Evolutionary conservation across 1,284 basidiomycete genomes (phyloP), one percentile per base, ranked within the genome.

Genomic region (Amylostereum areolatum): DNA sequence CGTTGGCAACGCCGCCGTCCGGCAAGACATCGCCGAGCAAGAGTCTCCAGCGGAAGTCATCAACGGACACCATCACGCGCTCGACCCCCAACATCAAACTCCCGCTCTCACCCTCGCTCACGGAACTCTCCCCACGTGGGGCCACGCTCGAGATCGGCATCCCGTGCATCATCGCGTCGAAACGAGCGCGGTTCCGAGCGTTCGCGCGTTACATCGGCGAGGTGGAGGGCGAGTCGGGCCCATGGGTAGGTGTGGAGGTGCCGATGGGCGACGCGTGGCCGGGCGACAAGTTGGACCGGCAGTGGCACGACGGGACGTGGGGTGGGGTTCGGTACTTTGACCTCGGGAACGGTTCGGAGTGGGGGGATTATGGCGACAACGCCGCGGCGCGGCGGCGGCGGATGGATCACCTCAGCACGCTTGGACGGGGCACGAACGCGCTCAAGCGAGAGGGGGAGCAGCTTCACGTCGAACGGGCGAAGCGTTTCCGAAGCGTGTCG

Each of bases 201-300:
- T 85, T 83, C 57, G 90, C 92, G 24, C 74, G 91, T 6, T 96
- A 95, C 60, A 90, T 96, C 46, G 93, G 92, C 2, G 83, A 88
- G 57, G 78, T 95, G 4, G 75, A 78, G 47, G 89, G 88, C 43
- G 87, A 90, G 62, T 60, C 62, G 4, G 93, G 92, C 0, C 82
- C 87, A 0, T 97, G 92, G 92, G 89, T 97, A 4, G 94, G 93
- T 4, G 84, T 97, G 4, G 93, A 97, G 64, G 86, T 94, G 11
- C 85, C 89, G 0, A 73, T 89, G 50, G 66, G 75, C 57, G 78
- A 83, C 24, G 67, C 68, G 24, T 80, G 78, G 75, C 69, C 68
- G 30, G 73, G 70, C 12, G 75, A 83, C 41, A 68, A 74, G 48
- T 69, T 77, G 24, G 74, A 73, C 35, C 70, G 83, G n/a, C 78